A percentile compares a stretch with the other conserved stretches of the same genome.
These are phyloP conservation scores for Cymbopogon flexuosus DNA, from an alignment of 202 grass and related monocot genomes.

Conservation along the genomic window DNA sequence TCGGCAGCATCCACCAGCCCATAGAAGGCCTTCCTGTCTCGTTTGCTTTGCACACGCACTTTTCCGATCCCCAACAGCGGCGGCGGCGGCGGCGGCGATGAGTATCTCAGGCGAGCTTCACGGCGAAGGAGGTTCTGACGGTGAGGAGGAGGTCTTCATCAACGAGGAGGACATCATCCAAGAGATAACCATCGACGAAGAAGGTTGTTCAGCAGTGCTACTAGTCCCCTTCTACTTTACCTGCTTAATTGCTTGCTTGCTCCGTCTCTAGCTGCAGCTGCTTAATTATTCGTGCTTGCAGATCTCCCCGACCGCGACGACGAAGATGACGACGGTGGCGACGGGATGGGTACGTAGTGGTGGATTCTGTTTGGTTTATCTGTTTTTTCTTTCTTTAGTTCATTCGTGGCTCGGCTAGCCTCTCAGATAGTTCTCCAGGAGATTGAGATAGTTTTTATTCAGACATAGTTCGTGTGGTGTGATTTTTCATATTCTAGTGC, in stretches of 20 bases:
- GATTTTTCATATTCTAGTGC: not conserved
- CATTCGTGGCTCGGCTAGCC: too few species aligned
- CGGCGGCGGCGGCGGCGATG: not conserved
- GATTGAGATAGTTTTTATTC: too few species aligned
- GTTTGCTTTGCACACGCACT: too few species aligned
- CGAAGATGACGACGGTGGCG: not conserved
- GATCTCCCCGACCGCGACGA: constrained; percentile 66
- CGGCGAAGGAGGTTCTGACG: constrained; percentile 35
- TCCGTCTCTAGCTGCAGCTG: not conserved
- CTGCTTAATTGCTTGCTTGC: not conserved
- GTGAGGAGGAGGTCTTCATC: constrained; percentile 45
- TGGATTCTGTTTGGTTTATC: not conserved
- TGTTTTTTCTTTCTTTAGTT: not conserved
- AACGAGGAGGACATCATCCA: constrained; percentile 51
- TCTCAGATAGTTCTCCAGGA: too few species aligned
- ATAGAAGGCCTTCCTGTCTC: too few species aligned
- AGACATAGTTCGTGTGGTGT: not conserved
- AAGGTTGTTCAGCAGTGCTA: constrained; percentile 35
- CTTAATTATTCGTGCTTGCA: not conserved
- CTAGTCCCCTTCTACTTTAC: too few species aligned
- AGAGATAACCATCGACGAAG: constrained; percentile 67
- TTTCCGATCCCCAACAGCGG: too few species aligned
- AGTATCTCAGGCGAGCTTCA: not conserved
- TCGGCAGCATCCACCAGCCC: too few species aligned
- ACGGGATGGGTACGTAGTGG: constrained; percentile 25